phyloP scores from a whole-genome alignment of 345 rosid species.

The Eucalyptus sp. region DNA sequence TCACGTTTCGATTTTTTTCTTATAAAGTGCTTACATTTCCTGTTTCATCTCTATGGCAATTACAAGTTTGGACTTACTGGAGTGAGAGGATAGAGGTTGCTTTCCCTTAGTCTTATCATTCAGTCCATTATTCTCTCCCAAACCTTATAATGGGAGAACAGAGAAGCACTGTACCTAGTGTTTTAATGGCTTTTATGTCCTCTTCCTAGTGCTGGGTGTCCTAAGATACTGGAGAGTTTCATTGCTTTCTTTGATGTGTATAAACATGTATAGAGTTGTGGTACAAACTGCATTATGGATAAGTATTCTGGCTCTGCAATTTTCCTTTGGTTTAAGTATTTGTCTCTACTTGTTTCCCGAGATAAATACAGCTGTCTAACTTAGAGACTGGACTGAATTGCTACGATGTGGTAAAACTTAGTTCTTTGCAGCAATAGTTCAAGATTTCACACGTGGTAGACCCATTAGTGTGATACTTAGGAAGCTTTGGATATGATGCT shows the following conservation, averaged over 20 bases:
- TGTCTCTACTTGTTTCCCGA: not conserved
- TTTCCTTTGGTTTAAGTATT: not conserved
- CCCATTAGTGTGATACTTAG: not conserved
- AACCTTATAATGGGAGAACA: not conserved
- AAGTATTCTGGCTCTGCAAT: not conserved
- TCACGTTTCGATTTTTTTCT: not conserved
- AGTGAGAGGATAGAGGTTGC: not conserved
- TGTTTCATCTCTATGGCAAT: not conserved
- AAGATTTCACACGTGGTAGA: not conserved
- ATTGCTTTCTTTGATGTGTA: not conserved
- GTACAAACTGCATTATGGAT: not conserved
- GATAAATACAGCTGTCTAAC: not conserved
- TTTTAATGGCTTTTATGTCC: not conserved
- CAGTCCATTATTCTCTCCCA: not conserved
- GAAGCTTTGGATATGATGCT: not conserved
- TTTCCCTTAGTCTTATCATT: not conserved
- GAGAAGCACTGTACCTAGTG: not conserved
- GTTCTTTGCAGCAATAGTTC: not conserved
- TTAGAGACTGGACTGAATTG: not conserved
- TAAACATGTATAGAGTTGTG: not conserved
- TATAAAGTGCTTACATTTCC: not conserved
- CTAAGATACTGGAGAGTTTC: not conserved
- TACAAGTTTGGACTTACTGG: not conserved
- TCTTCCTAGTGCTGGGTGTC: not conserved
- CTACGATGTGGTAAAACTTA: not conserved